These are phyloP conservation scores for Funneliformis mosseae DNA, from an alignment of 192 early-diverging fungal genomes.

Conservation along the genomic window DNA sequence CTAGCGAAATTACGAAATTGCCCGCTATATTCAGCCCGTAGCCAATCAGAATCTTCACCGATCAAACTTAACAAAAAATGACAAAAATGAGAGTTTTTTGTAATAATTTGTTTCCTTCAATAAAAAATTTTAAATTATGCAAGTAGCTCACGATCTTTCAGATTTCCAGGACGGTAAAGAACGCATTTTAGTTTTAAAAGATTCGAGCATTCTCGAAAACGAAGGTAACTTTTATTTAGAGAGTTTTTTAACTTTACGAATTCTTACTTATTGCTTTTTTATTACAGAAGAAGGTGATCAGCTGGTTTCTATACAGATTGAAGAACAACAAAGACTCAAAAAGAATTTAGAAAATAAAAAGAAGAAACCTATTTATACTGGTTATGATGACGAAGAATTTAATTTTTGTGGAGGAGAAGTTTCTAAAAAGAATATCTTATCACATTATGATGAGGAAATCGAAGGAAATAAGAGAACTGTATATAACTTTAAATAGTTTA, in stretches of 20 bases:
- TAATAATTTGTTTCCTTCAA: too few species aligned
- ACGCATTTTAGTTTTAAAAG: conserved; percentile 85
- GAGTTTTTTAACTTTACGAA: background rate
- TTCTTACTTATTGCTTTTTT: background rate
- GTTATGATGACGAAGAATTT: conserved; percentile 78
- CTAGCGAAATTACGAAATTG: too few species aligned
- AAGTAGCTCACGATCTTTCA: conserved; percentile 70
- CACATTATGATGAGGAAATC: conserved; percentile 82
- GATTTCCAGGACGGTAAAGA: conserved; percentile 73
- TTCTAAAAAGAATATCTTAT: conserved; percentile 59
- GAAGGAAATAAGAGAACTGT: conserved; percentile 38
- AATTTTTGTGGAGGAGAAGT: conserved; percentile 33
- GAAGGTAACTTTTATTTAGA: conserved; percentile 35
- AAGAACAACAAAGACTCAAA: conserved; percentile 65
- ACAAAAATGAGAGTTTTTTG: too few species aligned
- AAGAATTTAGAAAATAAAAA: conserved; percentile 79
- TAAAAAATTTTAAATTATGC: conserved; percentile 37
- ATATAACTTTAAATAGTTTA: conserved; percentile 1
- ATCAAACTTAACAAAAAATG: too few species aligned
- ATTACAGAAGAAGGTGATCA: conserved; percentile 67
- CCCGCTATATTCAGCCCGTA: too few species aligned
- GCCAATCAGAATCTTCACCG: too few species aligned
- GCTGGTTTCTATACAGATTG: conserved; percentile 68
- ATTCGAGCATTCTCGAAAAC: conserved; percentile 69
- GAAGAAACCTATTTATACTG: conserved; percentile 66